Percentiles rank a stretch among this genome's conserved stretches.
Conservation (phyloP, 257 asterid species). For the Nyctanthes arbortristis region DNA sequence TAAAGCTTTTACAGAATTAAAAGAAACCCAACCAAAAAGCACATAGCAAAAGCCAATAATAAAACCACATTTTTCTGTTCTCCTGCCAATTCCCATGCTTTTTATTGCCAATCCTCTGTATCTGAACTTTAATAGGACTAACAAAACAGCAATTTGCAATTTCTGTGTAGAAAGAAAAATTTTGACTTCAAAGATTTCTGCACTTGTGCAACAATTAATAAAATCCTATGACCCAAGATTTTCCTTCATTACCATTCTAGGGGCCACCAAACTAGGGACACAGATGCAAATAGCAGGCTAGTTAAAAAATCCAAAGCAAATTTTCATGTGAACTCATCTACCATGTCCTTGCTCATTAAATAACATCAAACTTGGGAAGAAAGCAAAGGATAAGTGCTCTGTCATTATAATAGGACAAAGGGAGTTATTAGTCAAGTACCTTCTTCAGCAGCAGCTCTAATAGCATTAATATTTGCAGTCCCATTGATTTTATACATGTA, state of each 20-base stretch:
- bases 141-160: background rate
- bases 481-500: constrained; percentile 95
- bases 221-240: background rate
- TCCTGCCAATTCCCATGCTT: background rate
- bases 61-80: background rate
- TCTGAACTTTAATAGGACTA: background rate
- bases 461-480: constrained; percentile 94
- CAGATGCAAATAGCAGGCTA: background rate
- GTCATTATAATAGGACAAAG: background rate
- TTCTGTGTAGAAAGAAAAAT: background rate
- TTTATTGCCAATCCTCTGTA: background rate
- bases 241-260: background rate
- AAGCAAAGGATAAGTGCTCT: background rate
- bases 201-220: background rate
- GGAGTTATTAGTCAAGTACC: constrained; percentile 47
- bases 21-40: background rate
- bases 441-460: constrained; percentile 93
- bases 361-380: background rate
- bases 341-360: background rate
- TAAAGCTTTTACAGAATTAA: background rate
- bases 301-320: background rate
- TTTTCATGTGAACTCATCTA: background rate
- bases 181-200: background rate
- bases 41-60: background rate
- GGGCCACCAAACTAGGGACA: background rate